Evolutionary conservation across 2,329 filamentous ascomycete species (phyloP).

Genomic region (Trichoderma sp.): DNA sequence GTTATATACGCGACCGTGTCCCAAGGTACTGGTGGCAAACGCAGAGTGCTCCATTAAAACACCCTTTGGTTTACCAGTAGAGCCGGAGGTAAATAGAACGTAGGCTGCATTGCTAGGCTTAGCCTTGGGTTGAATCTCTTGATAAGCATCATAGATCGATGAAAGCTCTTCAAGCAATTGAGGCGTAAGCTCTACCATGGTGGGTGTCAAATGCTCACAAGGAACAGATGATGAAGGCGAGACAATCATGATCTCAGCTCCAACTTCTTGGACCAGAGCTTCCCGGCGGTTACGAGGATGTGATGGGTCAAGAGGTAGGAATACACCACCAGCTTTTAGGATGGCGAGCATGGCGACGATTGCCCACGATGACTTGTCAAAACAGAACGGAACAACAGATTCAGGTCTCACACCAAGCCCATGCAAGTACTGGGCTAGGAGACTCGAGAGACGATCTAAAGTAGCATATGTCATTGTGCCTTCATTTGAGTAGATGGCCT

Average conservation of each 20-base stretch:
- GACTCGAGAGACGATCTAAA: conserved; percentile 5
- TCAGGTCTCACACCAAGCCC: conserved; percentile 30
- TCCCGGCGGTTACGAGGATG: conserved; percentile 16
- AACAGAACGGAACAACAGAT: conserved; percentile 23
- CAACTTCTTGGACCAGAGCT: conserved; percentile 17
- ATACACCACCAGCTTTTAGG: conserved; percentile 33
- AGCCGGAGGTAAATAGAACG: conserved; percentile 34
- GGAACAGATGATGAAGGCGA: not conserved
- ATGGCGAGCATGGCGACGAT: conserved; percentile 30
- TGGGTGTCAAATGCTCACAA: not conserved
- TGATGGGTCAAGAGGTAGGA: conserved; percentile 31
- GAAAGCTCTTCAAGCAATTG: not conserved
- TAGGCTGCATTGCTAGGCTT: conserved; percentile 25
- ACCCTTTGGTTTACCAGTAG: conserved; percentile 33
- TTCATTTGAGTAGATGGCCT: conserved; percentile 18
- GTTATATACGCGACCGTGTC: conserved; percentile 48
- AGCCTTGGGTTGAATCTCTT: not conserved
- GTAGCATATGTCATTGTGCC: conserved; percentile 8
- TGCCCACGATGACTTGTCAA: conserved; percentile 28
- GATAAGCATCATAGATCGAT: not conserved
- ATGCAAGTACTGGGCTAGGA: conserved; percentile 11
- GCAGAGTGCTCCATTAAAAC: conserved; percentile 47
- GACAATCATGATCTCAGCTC: conserved; percentile 18
- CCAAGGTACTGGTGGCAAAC: conserved; percentile 52
- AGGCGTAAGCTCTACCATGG: not conserved